Conservation (phyloP, 257 asterid genomes). For the Asclepias syriaca region DNA sequence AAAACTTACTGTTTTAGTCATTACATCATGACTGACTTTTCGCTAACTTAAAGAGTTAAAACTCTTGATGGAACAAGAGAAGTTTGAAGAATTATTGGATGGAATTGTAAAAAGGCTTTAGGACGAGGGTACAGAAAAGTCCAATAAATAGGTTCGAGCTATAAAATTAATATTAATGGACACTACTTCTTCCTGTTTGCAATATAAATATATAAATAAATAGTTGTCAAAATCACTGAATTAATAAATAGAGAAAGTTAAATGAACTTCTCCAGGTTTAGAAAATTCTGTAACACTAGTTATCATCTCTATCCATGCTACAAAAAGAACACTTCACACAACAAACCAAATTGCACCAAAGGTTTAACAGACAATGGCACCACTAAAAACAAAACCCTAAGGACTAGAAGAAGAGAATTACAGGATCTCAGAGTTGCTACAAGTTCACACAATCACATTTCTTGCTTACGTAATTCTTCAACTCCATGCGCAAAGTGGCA, state of each 20-base stretch:
- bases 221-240: background rate
- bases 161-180: no score
- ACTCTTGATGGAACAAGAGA: no score
- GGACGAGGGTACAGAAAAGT: no score
- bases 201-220: no score
- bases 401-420: background rate
- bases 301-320: background rate
- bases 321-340: background rate
- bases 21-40: no score
- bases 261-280: background rate
- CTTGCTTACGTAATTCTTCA: slow-evolving; percentile 58
- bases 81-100: no score
- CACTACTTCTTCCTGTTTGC: background rate
- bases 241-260: background rate
- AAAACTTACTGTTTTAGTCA: no score
- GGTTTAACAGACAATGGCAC: background rate
- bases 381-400: background rate
- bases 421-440: background rate
- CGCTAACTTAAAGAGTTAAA: no score
- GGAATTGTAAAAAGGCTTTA: no score
- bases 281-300: background rate
- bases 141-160: no score
- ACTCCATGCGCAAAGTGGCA: slow-evolving; percentile 86
- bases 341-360: background rate
- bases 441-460: slow-evolving; percentile 22